Percentiles rank a stretch among this genome's conserved stretches.
These are phyloP conservation scores for Bruguiera gymnorhiza DNA, from an alignment of 345 rosid species.

Conservation along the genomic window DNA sequence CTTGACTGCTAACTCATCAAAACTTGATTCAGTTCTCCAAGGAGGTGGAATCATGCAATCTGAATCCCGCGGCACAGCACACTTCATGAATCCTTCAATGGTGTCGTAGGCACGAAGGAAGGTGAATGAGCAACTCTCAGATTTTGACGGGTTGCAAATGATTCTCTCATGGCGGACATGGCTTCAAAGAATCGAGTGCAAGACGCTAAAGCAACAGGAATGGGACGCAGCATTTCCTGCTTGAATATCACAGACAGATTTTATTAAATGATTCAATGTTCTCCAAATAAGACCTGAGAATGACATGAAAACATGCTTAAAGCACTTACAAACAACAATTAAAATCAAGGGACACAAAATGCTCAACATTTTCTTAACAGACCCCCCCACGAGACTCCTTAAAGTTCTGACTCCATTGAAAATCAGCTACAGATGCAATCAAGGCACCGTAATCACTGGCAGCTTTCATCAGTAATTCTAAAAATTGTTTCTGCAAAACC, in stretches of 20 bases:
- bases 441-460: constrained; percentile 93
- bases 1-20: constrained; percentile 57
- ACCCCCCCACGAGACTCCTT: constrained; percentile 99
- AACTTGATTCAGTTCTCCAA: constrained; percentile 63
- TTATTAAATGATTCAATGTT: constrained; percentile 1
- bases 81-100: constrained; percentile 44
- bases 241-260: neutral
- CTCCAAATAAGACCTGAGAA: neutral
- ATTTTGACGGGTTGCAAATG: constrained; percentile 79
- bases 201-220: constrained; percentile 95
- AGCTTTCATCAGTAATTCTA: constrained; percentile 90
- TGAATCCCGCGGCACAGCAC: constrained; percentile 35
- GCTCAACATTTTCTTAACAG: constrained; percentile 14
- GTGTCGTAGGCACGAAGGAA: constrained; percentile 54
- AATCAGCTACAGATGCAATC: constrained; percentile 90
- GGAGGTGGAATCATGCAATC: constrained; percentile 58
- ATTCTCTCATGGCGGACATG: constrained; percentile 98
- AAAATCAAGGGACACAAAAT: neutral
- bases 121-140: constrained; percentile 67
- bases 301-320: neutral
- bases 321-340: neutral
- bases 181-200: constrained; percentile 96
- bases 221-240: constrained; percentile 97
- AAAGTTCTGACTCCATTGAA: constrained; percentile 96
- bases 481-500: constrained; percentile 81